Conservation (phyloP, 1,284 basidiomycete species). For the Fomes fomentarius region DNA sequence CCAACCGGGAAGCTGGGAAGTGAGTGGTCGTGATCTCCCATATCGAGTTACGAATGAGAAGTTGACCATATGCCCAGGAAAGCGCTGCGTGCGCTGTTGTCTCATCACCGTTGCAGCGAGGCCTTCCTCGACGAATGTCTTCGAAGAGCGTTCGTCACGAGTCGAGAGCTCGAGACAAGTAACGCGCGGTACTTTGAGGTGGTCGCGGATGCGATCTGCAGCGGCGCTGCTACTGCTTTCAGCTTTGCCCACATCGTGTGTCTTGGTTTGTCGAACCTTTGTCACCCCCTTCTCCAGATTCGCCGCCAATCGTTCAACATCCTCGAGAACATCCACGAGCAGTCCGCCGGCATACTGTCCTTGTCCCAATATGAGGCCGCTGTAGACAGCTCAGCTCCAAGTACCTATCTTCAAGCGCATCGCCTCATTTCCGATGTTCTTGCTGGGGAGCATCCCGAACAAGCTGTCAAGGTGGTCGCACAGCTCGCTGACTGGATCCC, state of each 20-base stretch:
- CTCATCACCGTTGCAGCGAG: conserved; percentile 59
- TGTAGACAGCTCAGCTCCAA: conserved; percentile 75
- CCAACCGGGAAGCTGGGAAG: conserved; percentile 62
- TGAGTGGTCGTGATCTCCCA: conserved; percentile 44
- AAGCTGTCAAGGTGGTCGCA: conserved; percentile 70
- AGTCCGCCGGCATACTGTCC: conserved; percentile 59
- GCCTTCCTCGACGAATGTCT: conserved; percentile 75
- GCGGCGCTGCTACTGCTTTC: conserved; percentile 60
- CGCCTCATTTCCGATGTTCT: conserved; percentile 78
- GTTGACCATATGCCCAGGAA: conserved; percentile 52
- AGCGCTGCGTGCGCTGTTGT: conserved; percentile 76
- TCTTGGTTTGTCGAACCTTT: conserved; percentile 84
- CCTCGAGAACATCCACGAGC: conserved; percentile 75
- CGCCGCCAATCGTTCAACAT: conserved; percentile 82
- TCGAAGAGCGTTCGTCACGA: conserved; percentile 70
- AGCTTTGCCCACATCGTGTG: conserved; percentile 80
- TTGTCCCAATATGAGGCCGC: conserved; percentile 78
- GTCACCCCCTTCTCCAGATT: conserved; percentile 70
- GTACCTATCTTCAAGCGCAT: conserved; percentile 83
- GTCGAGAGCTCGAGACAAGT: conserved; percentile 55
- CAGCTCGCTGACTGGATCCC: conserved; percentile 80
- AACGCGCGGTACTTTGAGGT: conserved; percentile 79
- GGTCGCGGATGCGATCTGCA: conserved; percentile 75
- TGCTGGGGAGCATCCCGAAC: conserved; percentile 78
- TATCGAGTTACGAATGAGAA: conserved; percentile 4